Percentiles rank a stretch among this genome's conserved stretches.
Conservation (phyloP, 371 early-diverging fungal species). For the Mucor plumbeus region DNA sequence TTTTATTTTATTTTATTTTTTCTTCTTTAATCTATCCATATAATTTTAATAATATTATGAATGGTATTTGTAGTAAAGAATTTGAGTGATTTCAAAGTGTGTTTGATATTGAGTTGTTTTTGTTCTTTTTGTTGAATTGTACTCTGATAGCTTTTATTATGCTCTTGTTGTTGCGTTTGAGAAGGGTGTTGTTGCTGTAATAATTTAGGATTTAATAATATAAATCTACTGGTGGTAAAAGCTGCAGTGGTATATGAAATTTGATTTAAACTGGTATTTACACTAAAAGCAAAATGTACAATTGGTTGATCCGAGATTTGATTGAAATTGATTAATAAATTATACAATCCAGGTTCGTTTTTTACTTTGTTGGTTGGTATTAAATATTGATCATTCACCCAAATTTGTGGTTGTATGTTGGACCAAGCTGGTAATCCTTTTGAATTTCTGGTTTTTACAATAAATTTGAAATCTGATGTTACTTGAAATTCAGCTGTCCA, state of each 20-base stretch:
- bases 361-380: slow-evolving; percentile 11
- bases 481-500: slow-evolving; percentile 25
- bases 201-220: slow-evolving; percentile 1
- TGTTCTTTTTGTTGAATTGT: not conserved
- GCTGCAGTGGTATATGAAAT: not conserved
- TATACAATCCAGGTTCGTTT: slow-evolving; percentile 6
- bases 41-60: slow-evolving; percentile 8
- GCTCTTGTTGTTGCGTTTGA: not conserved
- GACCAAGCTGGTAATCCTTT: slow-evolving; percentile 15
- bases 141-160: not conserved
- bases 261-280: slow-evolving; percentile 1
- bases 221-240: not conserved
- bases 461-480: slow-evolving; percentile 6
- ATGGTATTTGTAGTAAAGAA: slow-evolving; percentile 11
- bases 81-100: not conserved
- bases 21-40: slow-evolving; percentile 3
- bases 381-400: slow-evolving; percentile 17
- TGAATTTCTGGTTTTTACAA: slow-evolving; percentile 3
- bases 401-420: slow-evolving; percentile 12
- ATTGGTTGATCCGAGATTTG: not conserved
- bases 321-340: not conserved
- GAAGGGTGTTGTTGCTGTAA: not conserved
- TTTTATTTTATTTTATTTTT: not conserved
- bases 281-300: slow-evolving; percentile 4
- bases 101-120: not conserved